A percentile compares a stretch with the other conserved stretches of the same genome.
These are phyloP conservation scores for Rhododendron ovatum DNA, from an alignment of 148 eudicot species.

Conservation along the genomic window DNA sequence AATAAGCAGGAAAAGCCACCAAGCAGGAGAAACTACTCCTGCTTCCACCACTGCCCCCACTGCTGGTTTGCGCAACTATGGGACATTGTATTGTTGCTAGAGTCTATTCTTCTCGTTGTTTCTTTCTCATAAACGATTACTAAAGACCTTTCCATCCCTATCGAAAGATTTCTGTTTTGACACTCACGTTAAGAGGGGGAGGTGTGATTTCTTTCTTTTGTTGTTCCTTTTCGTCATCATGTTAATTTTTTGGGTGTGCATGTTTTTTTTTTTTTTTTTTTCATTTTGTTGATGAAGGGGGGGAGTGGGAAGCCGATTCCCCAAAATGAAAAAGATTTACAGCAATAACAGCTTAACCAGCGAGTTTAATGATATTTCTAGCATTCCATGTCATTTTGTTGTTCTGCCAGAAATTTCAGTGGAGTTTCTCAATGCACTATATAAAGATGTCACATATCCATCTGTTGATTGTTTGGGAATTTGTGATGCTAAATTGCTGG, in stretches of 20 bases:
- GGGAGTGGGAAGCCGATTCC: neutral
- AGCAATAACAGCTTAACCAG: neutral
- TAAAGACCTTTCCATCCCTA: neutral
- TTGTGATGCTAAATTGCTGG: conserved; percentile 2
- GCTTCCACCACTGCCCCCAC: too few species aligned
- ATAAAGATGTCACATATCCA: neutral
- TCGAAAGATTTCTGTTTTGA: neutral
- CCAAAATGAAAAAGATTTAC: neutral
- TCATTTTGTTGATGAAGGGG: neutral
- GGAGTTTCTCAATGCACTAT: neutral
- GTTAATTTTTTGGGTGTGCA: neutral
- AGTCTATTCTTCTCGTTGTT: too few species aligned
- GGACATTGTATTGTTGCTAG: too few species aligned
- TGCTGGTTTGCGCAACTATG: too few species aligned
- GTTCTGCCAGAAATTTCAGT: neutral
- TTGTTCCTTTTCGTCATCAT: neutral
- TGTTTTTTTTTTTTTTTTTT: neutral
- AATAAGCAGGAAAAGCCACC: too few species aligned
- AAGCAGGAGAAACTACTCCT: too few species aligned
- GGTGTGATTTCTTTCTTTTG: neutral
- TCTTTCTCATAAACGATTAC: neutral
- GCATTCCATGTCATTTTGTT: neutral
- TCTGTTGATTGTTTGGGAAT: neutral
- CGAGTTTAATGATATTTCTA: neutral
- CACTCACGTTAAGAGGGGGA: neutral